Conservation (phyloP, 1,284 basidiomycete species). For the Moesziomyces sp. region DNA sequence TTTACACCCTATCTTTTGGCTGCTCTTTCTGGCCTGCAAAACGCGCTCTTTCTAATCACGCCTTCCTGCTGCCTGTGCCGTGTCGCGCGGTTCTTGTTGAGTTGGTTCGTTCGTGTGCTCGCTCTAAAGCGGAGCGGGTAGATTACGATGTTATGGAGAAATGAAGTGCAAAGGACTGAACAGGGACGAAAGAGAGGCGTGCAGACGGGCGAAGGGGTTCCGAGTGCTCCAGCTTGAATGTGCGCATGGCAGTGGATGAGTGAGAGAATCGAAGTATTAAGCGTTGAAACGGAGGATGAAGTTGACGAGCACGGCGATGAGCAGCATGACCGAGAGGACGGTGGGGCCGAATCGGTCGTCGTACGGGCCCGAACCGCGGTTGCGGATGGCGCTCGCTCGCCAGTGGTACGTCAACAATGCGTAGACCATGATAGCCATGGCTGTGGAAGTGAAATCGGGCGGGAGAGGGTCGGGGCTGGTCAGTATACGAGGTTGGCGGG, state of each 20-base stretch:
- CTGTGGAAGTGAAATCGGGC: conserved; percentile 69
- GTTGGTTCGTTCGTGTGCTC: too few species aligned
- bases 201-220: neutral
- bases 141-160: neutral
- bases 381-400: conserved; percentile 91
- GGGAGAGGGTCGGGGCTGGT: neutral
- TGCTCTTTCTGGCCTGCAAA: conserved; percentile 1
- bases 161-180: neutral
- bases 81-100: too few species aligned
- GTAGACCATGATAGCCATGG: conserved; percentile 96
- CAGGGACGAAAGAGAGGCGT: neutral
- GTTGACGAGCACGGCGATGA: conserved; percentile 67
- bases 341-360: conserved; percentile 82
- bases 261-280: conserved; percentile 1
- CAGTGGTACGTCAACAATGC: conserved; percentile 95
- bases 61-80: neutral
- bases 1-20: conserved; percentile 5
- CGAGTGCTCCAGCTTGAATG: neutral
- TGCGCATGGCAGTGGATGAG: neutral
- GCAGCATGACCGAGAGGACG: conserved; percentile 65
- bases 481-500: neutral
- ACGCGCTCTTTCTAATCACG: neutral
- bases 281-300: conserved; percentile 66
- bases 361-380: conserved; percentile 91
- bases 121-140: neutral